A percentile compares a stretch with the other conserved stretches of the same genome.
Evolutionary conservation across 108 stramenopile species (phyloP).

Genomic region (Pseudonitzschia pungens): DNA sequence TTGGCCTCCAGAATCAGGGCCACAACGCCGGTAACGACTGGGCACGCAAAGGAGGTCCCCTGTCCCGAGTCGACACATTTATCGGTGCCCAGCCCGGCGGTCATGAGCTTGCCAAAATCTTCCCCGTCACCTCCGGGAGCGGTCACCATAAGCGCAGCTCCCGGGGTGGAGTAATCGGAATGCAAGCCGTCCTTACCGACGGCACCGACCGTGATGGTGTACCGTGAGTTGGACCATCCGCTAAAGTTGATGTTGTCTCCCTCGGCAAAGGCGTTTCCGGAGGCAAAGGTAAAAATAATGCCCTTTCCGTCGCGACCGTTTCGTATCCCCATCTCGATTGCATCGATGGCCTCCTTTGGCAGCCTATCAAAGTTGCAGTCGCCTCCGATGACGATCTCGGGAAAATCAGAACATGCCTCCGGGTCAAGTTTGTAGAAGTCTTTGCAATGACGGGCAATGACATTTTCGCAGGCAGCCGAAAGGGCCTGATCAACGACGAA

Average conservation of each 20-base stretch:
- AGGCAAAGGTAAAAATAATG: constrained; percentile 44
- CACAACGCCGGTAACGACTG: constrained; percentile 45
- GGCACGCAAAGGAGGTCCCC: constrained; percentile 48
- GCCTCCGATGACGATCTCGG: constrained; percentile 26
- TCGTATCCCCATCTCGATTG: constrained; percentile 19
- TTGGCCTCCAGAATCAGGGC: constrained; percentile 50
- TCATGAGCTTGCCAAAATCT: constrained; percentile 19
- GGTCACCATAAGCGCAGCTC: constrained; percentile 40
- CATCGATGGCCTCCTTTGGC: background rate
- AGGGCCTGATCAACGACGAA: background rate
- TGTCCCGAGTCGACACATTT: constrained; percentile 19
- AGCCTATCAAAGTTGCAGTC: constrained; percentile 28
- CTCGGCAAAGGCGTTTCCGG: constrained; percentile 39
- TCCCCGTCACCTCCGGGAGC: constrained; percentile 47
- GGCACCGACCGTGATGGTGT: constrained; percentile 47
- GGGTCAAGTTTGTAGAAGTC: constrained; percentile 19
- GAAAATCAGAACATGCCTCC: constrained; percentile 36
- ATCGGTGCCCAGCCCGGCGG: constrained; percentile 26
- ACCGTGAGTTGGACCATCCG: constrained; percentile 36
- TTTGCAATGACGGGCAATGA: constrained; percentile 28
- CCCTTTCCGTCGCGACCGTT: constrained; percentile 53
- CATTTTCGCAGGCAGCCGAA: constrained; percentile 7
- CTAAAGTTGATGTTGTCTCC: constrained; percentile 46
- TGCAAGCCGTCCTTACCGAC: constrained; percentile 40
- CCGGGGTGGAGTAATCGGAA: constrained; percentile 40